phyloP scores from a whole-genome alignment of 768 basidiomycete genomes.

The Pleurotus pulmonarius region DNA sequence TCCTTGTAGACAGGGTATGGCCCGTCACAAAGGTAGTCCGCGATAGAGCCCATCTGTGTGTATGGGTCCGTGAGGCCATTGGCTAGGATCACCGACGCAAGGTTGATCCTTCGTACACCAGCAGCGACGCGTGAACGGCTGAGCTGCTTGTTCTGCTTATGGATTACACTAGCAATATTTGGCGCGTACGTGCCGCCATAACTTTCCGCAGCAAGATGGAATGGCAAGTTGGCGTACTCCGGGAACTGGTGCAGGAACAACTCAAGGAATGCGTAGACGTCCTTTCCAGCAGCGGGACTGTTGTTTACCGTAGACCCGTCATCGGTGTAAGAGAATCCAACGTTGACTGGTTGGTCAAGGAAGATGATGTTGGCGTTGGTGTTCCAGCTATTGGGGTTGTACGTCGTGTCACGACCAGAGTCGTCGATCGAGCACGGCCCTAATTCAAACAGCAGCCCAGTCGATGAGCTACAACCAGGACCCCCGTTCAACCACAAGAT shows the following conservation, averaged over 20 bases:
- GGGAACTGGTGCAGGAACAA: conserved; percentile 78
- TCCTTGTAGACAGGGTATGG: conserved; percentile 80
- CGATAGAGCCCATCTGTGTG: conserved; percentile 74
- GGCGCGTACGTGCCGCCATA: conserved; percentile 82
- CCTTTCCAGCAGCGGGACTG: conserved; percentile 83
- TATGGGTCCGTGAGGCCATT: conserved; percentile 87
- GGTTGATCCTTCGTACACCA: conserved; percentile 65
- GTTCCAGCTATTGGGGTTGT: conserved; percentile 87
- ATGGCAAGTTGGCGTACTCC: conserved; percentile 62
- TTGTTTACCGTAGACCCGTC: conserved; percentile 73
- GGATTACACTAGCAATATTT: conserved; percentile 79
- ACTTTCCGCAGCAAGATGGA: conserved; percentile 84
- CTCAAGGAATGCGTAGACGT: conserved; percentile 83
- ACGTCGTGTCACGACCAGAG: conserved; percentile 63
- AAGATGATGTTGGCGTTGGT: conserved; percentile 72
- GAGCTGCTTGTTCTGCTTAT: conserved; percentile 69
- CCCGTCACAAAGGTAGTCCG: conserved; percentile 81
- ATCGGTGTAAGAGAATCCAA: conserved; percentile 85
- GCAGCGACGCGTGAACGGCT: conserved; percentile 29
- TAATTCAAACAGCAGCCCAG: conserved; percentile 88
- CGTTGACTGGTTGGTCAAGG: conserved; percentile 81
- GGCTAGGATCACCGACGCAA: conserved; percentile 80
- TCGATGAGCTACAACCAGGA: conserved; percentile 65
- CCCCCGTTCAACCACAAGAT: conserved; percentile 89
- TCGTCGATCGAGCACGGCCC: conserved; percentile 81